phyloP scores from a whole-genome alignment of 2,329 filamentous ascomycete genomes.

The Penicillium sp. region DNA sequence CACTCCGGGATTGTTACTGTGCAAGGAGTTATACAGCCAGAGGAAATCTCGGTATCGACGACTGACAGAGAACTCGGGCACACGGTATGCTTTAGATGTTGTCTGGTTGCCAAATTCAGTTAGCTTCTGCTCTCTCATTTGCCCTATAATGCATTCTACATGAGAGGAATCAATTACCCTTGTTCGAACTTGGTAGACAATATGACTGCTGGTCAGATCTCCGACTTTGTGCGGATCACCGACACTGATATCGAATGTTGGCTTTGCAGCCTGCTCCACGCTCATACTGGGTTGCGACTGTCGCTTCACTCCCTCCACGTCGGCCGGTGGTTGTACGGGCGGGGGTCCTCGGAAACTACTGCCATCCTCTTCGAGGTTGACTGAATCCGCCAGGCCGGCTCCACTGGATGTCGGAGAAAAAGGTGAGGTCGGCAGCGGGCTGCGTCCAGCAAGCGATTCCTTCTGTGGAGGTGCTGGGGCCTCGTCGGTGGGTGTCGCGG shows the following conservation, averaged over 20 bases:
- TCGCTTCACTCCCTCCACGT: constrained; percentile 43
- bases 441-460: constrained; percentile 44
- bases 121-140: not conserved
- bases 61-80: constrained; percentile 87
- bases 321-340: constrained; percentile 51
- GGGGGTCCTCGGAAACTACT: constrained; percentile 60
- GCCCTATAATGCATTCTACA: not conserved
- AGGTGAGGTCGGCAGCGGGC: constrained; percentile 35
- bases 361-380: constrained; percentile 66
- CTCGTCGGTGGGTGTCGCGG: constrained; percentile 45
- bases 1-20: constrained; percentile 89
- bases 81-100: constrained; percentile 90
- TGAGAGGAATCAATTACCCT: constrained; percentile 54
- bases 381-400: constrained; percentile 56
- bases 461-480: constrained; percentile 57
- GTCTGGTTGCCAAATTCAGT: constrained; percentile 54
- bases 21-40: constrained; percentile 93
- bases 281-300: constrained; percentile 72
- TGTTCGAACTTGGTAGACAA: constrained; percentile 92
- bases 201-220: constrained; percentile 92
- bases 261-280: constrained; percentile 88
- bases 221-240: constrained; percentile 98
- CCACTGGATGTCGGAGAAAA: constrained; percentile 47
- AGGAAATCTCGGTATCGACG: constrained; percentile 93
- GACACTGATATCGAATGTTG: constrained; percentile 81